Percentiles rank a stretch among this genome's conserved stretches.
Evolutionary conservation across 805 yeast species (phyloP).

Genomic region (Candida saitoana): DNA sequence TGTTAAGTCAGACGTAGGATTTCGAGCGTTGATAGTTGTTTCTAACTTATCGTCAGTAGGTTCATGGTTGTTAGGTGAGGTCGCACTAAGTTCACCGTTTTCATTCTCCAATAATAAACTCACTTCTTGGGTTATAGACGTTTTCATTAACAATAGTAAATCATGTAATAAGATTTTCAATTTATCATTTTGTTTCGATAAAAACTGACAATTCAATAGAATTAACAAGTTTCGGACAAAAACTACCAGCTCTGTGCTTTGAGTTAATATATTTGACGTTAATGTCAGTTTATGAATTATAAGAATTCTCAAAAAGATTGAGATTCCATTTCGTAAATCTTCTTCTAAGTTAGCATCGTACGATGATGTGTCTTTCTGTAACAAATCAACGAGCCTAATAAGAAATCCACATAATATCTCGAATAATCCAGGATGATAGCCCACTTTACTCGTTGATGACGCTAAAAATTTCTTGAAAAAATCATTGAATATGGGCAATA

Average conservation of each 20-base stretch:
- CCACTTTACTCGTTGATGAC: conserved; percentile 20
- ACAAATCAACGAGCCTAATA: conserved; percentile 16
- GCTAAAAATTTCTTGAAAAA: conserved; percentile 47
- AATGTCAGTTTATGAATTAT: conserved; percentile 53
- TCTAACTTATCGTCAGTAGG: not conserved
- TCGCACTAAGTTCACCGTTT: conserved; percentile 3
- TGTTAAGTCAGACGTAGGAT: conserved; percentile 6
- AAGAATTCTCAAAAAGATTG: conserved; percentile 51
- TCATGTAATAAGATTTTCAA: conserved; percentile 57
- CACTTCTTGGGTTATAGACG: conserved; percentile 23
- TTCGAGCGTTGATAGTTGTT: not conserved
- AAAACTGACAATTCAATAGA: conserved; percentile 41
- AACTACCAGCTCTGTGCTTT: conserved; percentile 36
- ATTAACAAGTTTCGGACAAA: conserved; percentile 47
- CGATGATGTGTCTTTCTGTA: conserved; percentile 8
- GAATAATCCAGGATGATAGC: conserved; percentile 19
- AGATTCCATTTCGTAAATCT: conserved; percentile 29
- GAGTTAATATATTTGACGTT: conserved; percentile 42
- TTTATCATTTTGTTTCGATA: conserved; percentile 38
- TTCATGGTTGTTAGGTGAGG: conserved; percentile 5
- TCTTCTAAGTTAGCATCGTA: conserved; percentile 3
- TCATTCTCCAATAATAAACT: conserved; percentile 7
- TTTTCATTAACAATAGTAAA: conserved; percentile 51
- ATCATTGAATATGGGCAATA: conserved; percentile 39
- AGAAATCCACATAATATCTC: conserved; percentile 19